phyloP scores from a whole-genome alignment of 371 early-diverging fungal genomes.

The Actinomortierella wolfii region DNA sequence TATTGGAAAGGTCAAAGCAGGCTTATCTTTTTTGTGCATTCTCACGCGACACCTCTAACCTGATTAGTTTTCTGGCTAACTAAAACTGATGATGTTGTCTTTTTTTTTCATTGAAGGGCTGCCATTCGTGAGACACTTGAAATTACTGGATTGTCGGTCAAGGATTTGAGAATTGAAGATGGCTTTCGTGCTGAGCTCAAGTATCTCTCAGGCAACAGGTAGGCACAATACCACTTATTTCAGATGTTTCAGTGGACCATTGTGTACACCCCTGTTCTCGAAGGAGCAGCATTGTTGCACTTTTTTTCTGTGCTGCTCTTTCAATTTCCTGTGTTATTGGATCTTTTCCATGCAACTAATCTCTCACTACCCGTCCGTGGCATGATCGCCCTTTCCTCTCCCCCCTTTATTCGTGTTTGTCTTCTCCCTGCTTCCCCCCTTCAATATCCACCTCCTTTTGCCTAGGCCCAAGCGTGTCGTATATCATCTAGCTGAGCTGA shows the following conservation, averaged over 20 bases:
- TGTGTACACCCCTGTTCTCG: too few relatives aligned
- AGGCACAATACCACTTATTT: constrained; percentile 10
- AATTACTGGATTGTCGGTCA: constrained; percentile 72
- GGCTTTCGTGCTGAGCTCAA: constrained; percentile 79
- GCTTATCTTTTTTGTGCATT: neutral
- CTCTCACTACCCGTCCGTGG: neutral
- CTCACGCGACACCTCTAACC: neutral
- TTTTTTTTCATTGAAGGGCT: constrained; percentile 55
- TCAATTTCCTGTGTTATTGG: neutral
- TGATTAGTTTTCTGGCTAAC: neutral
- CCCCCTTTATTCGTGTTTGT: neutral
- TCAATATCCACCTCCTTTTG: too few relatives aligned
- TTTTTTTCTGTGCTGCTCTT: neutral
- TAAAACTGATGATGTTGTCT: constrained; percentile 2
- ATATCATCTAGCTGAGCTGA: constrained; percentile 74
- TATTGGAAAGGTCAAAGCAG: neutral
- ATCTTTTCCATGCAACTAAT: neutral
- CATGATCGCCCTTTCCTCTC: neutral
- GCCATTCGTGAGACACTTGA: constrained; percentile 80
- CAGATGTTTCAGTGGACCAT: neutral
- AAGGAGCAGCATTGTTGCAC: too few relatives aligned
- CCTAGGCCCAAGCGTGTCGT: constrained; percentile 77
- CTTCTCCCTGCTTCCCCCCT: neutral
- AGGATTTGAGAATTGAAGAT: constrained; percentile 74
- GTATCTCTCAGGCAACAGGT: constrained; percentile 80